Base-by-base conservation (phyloP, 2,329 filamentous ascomycete species). In the Botrytis hyacinthi region DNA sequence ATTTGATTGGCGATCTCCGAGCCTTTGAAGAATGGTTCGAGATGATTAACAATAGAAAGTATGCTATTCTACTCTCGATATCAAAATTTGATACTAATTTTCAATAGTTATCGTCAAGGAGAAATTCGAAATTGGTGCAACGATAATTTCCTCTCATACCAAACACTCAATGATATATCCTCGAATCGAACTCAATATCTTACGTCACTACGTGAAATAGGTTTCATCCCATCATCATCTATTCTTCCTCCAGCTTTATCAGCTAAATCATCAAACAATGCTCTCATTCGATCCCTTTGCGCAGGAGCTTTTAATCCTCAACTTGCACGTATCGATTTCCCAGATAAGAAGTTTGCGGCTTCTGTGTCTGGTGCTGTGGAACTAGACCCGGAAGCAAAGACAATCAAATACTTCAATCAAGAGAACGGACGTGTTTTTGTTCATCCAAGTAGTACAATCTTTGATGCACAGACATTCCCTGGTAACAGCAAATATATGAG, bases 261-360 rank as follows among this genome's bases (percentile, higher is more conserved):
- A 74, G 86, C 86, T 71, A 83, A 86, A 76, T 85, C 85, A 72
- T 78, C 80, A 65, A 85, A 85, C 74, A 83, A 76, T 14, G 57
- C 80, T 40, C 78, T 82, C 18, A 73, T 82, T 29, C 78, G 81
- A 20, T 81, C 81, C 8, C 78, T 82, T 26, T 82, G 86, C 14
- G 86, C 86, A 2, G 86, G 83, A 22, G 82, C 86, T 4, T 86
- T 88, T 82, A 85, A 85, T 59, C 96, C 96, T 0, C 95, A 98
- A 82, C 90, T 98, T 76, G 94, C 94, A 22, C 90, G 95, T 71
- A 97, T 99, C 80, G 92, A 94, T 76, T 93, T 98, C 78, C 96
- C 96, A 0, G 94, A 97, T 83, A 97, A 97, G 85, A 98, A 98
- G 82, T 99, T 97, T 82, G 93, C 93, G 20, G 90, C 91, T 51